A percentile compares a stretch with the other conserved stretches of the same genome.
Conservation (phyloP, 805 yeast species). For the Tetrapisispora taiwanensis region DNA sequence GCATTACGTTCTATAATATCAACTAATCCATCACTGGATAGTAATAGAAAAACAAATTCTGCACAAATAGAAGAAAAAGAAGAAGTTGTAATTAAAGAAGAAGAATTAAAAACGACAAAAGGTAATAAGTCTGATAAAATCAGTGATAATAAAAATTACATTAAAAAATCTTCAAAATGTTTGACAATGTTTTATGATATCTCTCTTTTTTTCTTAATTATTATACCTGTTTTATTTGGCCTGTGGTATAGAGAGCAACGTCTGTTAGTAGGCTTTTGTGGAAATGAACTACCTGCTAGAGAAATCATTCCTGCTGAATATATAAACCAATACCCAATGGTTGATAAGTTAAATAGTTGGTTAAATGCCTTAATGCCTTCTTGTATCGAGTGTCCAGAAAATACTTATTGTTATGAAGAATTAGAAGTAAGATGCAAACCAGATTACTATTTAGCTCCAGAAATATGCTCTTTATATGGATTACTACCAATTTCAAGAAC, state of each 20-base stretch:
- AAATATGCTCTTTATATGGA: conserved; percentile 34
- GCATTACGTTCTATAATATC: not conserved
- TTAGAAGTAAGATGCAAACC: conserved; percentile 59
- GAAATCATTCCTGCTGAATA: not conserved
- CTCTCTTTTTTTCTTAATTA: conserved; percentile 28
- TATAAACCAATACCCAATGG: not conserved
- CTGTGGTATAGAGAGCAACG: conserved; percentile 60
- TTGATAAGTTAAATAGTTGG: conserved; percentile 31
- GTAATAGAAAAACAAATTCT: not conserved
- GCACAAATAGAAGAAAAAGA: not conserved
- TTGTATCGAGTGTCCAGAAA: conserved; percentile 72
- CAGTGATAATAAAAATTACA: too few relatives aligned
- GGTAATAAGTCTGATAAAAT: too few relatives aligned
- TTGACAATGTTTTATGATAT: conserved; percentile 4
- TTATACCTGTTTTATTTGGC: conserved; percentile 33
- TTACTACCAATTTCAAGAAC: conserved; percentile 49
- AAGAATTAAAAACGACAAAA: not conserved
- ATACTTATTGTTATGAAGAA: conserved; percentile 61
- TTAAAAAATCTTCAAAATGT: not conserved
- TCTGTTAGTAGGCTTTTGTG: conserved; percentile 64
- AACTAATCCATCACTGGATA: not conserved
- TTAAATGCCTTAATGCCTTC: conserved; percentile 44
- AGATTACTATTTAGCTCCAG: conserved; percentile 43
- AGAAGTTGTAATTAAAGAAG: not conserved
- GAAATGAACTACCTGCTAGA: conserved; percentile 36